Evolutionary conservation across 176 grass and related monocot genomes (phyloP).

Genomic region (Juncus inflexus): DNA sequence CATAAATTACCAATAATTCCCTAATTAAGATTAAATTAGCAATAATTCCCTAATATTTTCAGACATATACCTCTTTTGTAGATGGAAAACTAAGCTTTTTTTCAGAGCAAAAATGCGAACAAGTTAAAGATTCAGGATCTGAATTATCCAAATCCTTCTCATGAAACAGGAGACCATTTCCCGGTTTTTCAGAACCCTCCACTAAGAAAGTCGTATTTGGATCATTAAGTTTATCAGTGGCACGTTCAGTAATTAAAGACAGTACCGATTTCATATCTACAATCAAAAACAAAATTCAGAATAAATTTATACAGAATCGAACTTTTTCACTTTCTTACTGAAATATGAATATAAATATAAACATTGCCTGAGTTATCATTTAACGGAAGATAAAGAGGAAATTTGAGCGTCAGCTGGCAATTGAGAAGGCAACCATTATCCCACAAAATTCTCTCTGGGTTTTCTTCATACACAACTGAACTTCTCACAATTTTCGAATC

Average conservation of each 20-base stretch:
- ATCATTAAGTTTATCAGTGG: conserved; percentile 60
- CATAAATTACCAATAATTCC: conserved; percentile 1
- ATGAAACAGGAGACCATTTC: conserved; percentile 47
- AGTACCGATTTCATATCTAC: conserved; percentile 47
- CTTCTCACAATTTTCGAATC: conserved; percentile 29
- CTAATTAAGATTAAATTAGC: not conserved
- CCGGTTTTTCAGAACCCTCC: conserved; percentile 45
- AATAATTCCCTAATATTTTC: conserved; percentile 2
- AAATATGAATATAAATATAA: not conserved
- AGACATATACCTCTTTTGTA: conserved; percentile 57
- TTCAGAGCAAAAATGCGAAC: conserved; percentile 54
- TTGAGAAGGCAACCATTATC: conserved; percentile 78
- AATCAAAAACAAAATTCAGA: conserved; percentile 18
- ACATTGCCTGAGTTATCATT: conserved; percentile 52
- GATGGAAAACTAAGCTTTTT: conserved; percentile 31
- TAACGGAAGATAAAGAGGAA: conserved; percentile 54
- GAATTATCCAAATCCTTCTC: conserved; percentile 37
- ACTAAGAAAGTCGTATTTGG: conserved; percentile 55
- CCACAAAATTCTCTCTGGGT: conserved; percentile 55
- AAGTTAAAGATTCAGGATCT: conserved; percentile 37
- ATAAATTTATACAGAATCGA: conserved; percentile 14
- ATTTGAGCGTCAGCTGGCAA: conserved; percentile 55
- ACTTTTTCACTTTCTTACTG: not conserved
- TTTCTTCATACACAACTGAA: conserved; percentile 61
- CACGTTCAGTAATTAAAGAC: conserved; percentile 47